These are phyloP conservation scores for Aspergillus hancockii DNA, from an alignment of 495 filamentous ascomycete genomes.

Conservation along the genomic window DNA sequence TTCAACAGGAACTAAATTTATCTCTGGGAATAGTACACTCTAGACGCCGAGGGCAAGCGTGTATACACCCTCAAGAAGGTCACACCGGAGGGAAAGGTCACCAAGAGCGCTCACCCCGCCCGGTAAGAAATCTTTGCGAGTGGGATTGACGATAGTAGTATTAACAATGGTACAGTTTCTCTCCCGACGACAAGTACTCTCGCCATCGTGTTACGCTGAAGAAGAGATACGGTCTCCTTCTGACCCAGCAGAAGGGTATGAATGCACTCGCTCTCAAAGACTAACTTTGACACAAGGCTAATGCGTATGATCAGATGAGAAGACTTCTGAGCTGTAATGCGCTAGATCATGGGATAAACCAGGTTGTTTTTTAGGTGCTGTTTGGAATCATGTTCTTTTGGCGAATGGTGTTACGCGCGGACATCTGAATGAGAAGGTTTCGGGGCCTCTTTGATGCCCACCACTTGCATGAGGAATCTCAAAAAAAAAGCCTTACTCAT, in stretches of 20 bases:
- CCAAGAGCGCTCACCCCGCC: constrained; percentile 94
- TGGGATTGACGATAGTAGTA: not conserved
- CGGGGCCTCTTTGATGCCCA: constrained; percentile 1
- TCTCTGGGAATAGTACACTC: constrained; percentile 61
- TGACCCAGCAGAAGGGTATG: constrained; percentile 73
- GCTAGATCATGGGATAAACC: constrained; percentile 14
- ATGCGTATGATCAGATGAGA: constrained; percentile 27
- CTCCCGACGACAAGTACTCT: constrained; percentile 97
- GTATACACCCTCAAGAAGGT: constrained; percentile 70
- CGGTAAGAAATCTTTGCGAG: constrained; percentile 36
- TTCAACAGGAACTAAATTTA: constrained; percentile 8
- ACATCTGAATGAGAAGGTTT: constrained; percentile 6
- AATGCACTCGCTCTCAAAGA: not conserved
- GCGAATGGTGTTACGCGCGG: constrained; percentile 51
- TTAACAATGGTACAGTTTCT: constrained; percentile 53
- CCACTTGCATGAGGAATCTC: not conserved
- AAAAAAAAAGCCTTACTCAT: constrained; percentile 6
- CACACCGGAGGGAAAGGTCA: constrained; percentile 67
- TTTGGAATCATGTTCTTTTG: constrained; percentile 32
- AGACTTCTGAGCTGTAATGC: constrained; percentile 33
- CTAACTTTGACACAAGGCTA: constrained; percentile 8
- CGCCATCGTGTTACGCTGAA: constrained; percentile 89
- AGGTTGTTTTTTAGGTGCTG: constrained; percentile 33
- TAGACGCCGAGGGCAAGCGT: constrained; percentile 76
- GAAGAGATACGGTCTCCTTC: constrained; percentile 82